Evolutionary conservation across 2,329 filamentous ascomycete genomes (phyloP).

Genomic region (Stylonectria norvegica): DNA sequence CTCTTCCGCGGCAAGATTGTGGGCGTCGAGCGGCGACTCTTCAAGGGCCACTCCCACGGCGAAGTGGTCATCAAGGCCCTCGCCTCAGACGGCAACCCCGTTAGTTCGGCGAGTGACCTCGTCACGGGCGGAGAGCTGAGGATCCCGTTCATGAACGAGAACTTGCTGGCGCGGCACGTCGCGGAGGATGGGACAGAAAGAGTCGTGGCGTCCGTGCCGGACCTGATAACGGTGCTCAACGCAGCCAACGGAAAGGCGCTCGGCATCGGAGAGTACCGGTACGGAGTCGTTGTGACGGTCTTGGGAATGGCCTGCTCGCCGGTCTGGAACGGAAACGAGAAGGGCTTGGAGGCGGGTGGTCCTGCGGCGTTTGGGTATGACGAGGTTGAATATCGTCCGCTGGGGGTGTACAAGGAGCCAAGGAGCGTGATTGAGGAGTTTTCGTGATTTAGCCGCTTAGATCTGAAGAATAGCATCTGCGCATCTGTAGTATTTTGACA

Average conservation of each 20-base stretch:
- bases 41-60: constrained; percentile 41
- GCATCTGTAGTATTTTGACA: no score
- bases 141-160: constrained; percentile 58
- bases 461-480: no score
- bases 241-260: background rate
- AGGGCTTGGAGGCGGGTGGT: background rate
- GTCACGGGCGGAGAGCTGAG: constrained; percentile 28
- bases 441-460: no score
- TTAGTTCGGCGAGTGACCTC: background rate
- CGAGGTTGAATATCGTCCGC: background rate
- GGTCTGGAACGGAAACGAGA: background rate
- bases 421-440: background rate
- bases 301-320: background rate
- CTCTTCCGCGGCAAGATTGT: constrained; percentile 29
- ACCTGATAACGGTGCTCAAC: background rate
- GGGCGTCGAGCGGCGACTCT: constrained; percentile 38
- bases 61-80: constrained; percentile 39
- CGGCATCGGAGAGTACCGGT: background rate
- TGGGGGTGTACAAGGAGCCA: background rate
- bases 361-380: background rate
- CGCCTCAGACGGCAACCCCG: constrained; percentile 10
- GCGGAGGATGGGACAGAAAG: constrained; percentile 14
- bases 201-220: background rate
- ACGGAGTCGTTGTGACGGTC: background rate
- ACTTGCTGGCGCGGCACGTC: constrained; percentile 41